These are phyloP conservation scores for Colletotrichum coccodes DNA, from an alignment of 2,329 filamentous ascomycete species.

Conservation along the genomic window DNA sequence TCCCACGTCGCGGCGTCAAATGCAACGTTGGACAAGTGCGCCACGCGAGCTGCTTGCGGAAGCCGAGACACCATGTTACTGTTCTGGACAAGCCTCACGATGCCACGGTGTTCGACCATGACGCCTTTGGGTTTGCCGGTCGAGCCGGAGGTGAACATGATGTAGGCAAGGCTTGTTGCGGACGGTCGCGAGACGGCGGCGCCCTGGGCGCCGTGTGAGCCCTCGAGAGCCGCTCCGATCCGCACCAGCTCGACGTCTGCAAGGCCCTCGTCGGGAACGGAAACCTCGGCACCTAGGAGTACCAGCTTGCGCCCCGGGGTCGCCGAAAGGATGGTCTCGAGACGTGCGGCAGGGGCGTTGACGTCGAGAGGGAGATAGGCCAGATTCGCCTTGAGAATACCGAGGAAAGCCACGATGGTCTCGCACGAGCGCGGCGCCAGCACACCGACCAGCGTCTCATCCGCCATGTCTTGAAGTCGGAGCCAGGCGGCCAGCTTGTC, in stretches of 20 bases:
- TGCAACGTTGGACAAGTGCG: slow-evolving; percentile 21
- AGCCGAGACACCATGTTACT: not conserved
- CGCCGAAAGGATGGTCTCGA: slow-evolving; percentile 27
- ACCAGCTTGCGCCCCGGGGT: slow-evolving; percentile 14
- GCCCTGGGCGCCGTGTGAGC: too few relatives aligned
- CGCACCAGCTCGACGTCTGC: not conserved
- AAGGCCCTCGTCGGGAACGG: not conserved
- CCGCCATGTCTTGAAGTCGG: not conserved
- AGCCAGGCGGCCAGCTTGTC: slow-evolving; percentile 36
- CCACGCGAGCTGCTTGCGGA: not conserved
- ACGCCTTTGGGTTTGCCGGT: slow-evolving; percentile 62
- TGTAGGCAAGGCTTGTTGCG: slow-evolving; percentile 38
- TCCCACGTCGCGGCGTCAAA: slow-evolving; percentile 36
- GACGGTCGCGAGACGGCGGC: not conserved
- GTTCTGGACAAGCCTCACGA: slow-evolving; percentile 24
- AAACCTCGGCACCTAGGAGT: not conserved
- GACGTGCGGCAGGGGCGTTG: slow-evolving; percentile 17
- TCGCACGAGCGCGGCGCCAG: slow-evolving; percentile 36
- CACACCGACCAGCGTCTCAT: slow-evolving; percentile 35
- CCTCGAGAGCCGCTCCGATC: not conserved
- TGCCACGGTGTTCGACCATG: slow-evolving; percentile 40
- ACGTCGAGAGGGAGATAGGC: slow-evolving; percentile 35
- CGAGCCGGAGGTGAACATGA: slow-evolving; percentile 63
- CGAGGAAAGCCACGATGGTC: slow-evolving; percentile 29
- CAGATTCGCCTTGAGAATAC: slow-evolving; percentile 34